These are phyloP conservation scores for Taphrina sp. DNA, from an alignment of 1,139 yeast genomes.

Conservation along the genomic window DNA sequence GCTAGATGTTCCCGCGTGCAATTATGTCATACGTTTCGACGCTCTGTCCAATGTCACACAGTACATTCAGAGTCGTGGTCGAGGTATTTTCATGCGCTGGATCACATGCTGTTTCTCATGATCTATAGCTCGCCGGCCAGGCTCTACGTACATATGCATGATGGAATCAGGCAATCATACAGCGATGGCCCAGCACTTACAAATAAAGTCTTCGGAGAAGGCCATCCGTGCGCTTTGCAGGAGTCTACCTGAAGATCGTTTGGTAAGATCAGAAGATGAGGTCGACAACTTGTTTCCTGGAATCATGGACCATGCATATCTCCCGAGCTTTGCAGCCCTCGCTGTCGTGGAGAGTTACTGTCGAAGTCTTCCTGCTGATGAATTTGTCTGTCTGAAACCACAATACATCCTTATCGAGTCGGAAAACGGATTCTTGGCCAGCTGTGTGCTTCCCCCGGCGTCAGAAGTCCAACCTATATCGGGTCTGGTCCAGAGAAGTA, in stretches of 20 bases:
- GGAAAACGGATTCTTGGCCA: neutral
- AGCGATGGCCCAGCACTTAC: neutral
- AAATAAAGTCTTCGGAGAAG: constrained; percentile 17
- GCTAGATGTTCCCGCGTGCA: constrained; percentile 15
- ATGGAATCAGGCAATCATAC: constrained; percentile 1
- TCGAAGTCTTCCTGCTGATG: constrained; percentile 15
- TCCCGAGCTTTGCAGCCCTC: constrained; percentile 23
- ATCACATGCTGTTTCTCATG: no score
- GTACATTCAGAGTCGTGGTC: constrained; percentile 36
- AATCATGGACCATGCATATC: neutral
- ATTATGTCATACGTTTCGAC: constrained; percentile 31
- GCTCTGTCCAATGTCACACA: constrained; percentile 30
- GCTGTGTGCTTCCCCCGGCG: constrained; percentile 18
- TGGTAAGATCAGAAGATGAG: neutral
- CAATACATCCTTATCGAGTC: neutral
- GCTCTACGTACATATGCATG: constrained; percentile 7
- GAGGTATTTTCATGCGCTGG: no score
- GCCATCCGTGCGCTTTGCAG: constrained; percentile 20
- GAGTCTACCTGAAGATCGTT: constrained; percentile 29
- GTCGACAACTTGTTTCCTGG: neutral
- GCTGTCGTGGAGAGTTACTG: constrained; percentile 12
- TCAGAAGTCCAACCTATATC: constrained; percentile 8
- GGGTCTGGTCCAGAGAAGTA: constrained; percentile 8
- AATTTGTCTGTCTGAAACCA: constrained; percentile 15
- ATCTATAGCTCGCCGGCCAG: constrained; percentile 22